These are phyloP conservation scores for Chamaenerion angustifolium DNA, from an alignment of 345 rosid genomes.

Conservation along the genomic window DNA sequence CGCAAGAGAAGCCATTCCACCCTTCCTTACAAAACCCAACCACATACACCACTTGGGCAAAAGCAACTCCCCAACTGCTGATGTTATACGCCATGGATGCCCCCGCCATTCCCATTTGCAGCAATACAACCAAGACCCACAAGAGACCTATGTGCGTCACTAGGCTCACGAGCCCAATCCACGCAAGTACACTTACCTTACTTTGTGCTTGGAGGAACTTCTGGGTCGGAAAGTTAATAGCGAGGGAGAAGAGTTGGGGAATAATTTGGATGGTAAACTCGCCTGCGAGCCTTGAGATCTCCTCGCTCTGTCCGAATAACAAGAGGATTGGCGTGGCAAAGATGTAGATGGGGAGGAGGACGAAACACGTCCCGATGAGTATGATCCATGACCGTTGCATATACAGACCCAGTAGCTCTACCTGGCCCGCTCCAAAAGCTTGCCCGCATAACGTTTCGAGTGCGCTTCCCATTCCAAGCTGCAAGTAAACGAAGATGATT, in stretches of 20 bases:
- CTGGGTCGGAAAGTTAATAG: conserved; percentile 44
- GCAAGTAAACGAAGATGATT: too few relatives aligned
- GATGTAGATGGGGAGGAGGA: conserved; percentile 44
- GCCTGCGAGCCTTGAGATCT: conserved; percentile 46
- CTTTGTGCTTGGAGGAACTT: conserved; percentile 81
- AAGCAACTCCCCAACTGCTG: conserved; percentile 27
- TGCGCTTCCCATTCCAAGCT: conserved; percentile 96
- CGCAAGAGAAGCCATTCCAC: conserved; percentile 50
- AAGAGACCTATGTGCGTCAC: conserved; percentile 26
- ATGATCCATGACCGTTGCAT: conserved; percentile 81
- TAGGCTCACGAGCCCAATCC: conserved; percentile 44
- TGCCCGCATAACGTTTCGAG: conserved; percentile 84
- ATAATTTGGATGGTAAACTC: conserved; percentile 31
- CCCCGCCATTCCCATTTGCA: conserved; percentile 41
- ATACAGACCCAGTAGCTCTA: conserved; percentile 59
- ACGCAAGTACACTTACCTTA: conserved; percentile 42
- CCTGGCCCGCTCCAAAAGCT: conserved; percentile 77
- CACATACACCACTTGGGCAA: conserved; percentile 41
- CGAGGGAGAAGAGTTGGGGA: conserved; percentile 56
- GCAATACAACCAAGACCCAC: conserved; percentile 31
- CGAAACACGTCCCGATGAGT: conserved; percentile 22
- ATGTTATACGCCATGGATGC: conserved; percentile 58
- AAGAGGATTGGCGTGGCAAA: conserved; percentile 53
- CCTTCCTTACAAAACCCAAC: conserved; percentile 47
- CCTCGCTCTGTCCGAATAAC: conserved; percentile 43